Conservation (phyloP, 768 basidiomycete species). For the Dacryopinax primogenitus region DNA sequence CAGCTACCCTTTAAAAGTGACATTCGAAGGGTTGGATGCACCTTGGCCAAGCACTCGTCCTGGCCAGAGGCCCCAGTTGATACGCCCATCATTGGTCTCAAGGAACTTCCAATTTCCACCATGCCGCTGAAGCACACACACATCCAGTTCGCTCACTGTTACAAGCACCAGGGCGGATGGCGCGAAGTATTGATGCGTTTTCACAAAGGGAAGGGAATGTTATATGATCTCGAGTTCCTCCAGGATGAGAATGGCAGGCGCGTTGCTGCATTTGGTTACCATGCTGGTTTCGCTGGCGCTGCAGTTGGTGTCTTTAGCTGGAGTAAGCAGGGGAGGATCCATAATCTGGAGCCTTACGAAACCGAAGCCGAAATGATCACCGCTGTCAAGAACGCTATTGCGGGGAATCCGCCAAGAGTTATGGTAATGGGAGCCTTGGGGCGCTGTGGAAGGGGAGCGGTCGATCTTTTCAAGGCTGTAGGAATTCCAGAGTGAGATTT, state of each 20-base stretch:
- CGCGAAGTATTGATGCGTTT: conserved; percentile 73
- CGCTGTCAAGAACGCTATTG: conserved; percentile 52
- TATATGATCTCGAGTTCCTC: conserved; percentile 95
- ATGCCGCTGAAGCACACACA: conserved; percentile 84
- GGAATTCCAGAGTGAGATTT: conserved; percentile 81
- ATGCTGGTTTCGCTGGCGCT: conserved; percentile 93
- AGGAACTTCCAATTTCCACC: conserved; percentile 78
- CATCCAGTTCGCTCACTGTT: conserved; percentile 97
- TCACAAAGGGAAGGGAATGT: conserved; percentile 61
- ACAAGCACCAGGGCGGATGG: conserved; percentile 94
- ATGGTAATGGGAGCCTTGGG: conserved; percentile 90
- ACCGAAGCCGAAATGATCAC: conserved; percentile 77
- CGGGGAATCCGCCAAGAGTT: conserved; percentile 47
- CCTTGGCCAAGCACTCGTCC: conserved; percentile 69
- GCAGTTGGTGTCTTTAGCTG: conserved; percentile 69
- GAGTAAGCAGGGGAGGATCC: conserved; percentile 52
- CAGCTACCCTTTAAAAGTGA: not conserved
- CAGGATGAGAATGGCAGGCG: conserved; percentile 71
- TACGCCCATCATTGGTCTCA: conserved; percentile 82
- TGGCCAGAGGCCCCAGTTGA: conserved; percentile 71
- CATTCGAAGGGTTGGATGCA: conserved; percentile 66
- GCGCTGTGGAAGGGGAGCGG: conserved; percentile 85
- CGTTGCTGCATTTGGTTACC: conserved; percentile 95
- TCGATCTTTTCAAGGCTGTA: conserved; percentile 89
- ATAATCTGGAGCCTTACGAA: conserved; percentile 60